These are phyloP conservation scores for Candida ulmi DNA, from an alignment of 805 yeast species.

Conservation along the genomic window DNA sequence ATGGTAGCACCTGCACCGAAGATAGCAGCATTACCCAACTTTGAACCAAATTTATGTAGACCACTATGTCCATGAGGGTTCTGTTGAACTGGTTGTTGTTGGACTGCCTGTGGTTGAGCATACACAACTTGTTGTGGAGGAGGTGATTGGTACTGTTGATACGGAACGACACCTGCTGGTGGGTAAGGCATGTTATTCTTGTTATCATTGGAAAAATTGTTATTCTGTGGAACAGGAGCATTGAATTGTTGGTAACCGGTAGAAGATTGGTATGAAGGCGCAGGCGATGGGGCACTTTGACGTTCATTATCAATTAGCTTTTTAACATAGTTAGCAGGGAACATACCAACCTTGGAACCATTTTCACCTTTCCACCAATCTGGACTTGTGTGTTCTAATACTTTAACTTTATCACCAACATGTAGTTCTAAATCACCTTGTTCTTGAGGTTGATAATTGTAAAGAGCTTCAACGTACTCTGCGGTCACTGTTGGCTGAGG, in stretches of 20 bases:
- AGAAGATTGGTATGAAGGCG: constrained; percentile 5
- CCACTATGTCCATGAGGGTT: constrained; percentile 27
- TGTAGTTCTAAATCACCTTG: constrained; percentile 62
- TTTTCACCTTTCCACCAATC: constrained; percentile 90
- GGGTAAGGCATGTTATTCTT: constrained; percentile 12
- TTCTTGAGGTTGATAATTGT: constrained; percentile 70
- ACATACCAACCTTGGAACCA: constrained; percentile 64
- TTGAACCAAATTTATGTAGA: constrained; percentile 65
- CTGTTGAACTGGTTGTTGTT: constrained; percentile 26
- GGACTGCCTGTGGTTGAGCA: constrained; percentile 25
- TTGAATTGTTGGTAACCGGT: constrained; percentile 1
- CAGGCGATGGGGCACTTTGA: constrained; percentile 8
- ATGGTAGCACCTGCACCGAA: constrained; percentile 96
- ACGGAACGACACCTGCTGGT: constrained; percentile 4
- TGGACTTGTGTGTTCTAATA: constrained; percentile 66
- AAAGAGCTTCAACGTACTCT: constrained; percentile 60
- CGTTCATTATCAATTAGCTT: constrained; percentile 4
- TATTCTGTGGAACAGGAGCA: constrained; percentile 7
- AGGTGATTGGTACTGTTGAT: constrained; percentile 16
- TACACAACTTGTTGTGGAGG: constrained; percentile 17
- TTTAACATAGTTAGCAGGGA: constrained; percentile 84
- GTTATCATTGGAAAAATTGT: constrained; percentile 7
- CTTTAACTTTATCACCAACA: constrained; percentile 64
- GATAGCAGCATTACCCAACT: constrained; percentile 86
- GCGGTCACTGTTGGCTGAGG: constrained; percentile 16